phyloP scores from a whole-genome alignment of 2,329 filamentous ascomycete genomes.

The Aspergillus calidoustus region DNA sequence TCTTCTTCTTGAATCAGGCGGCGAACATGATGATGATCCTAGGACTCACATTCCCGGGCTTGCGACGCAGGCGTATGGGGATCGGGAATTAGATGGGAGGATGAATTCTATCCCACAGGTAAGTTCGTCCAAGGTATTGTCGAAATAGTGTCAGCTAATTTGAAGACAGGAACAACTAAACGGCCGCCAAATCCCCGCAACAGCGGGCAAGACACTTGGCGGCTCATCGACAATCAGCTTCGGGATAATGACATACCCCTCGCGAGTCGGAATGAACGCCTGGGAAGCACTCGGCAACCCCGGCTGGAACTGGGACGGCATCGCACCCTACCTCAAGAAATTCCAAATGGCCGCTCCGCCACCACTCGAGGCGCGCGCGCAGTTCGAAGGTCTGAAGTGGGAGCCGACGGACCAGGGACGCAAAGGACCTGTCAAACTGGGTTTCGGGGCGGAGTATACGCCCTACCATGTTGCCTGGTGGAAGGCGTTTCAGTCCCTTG shows the following conservation, averaged over 20 bases:
- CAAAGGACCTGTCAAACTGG: constrained; percentile 27
- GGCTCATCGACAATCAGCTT: constrained; percentile 55
- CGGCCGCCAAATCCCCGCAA: constrained; percentile 46
- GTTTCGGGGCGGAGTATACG: constrained; percentile 24
- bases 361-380: not conserved
- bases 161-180: constrained; percentile 33
- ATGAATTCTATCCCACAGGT: constrained; percentile 26
- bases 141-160: not conserved
- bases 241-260: constrained; percentile 28
- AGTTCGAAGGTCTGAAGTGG: not conserved
- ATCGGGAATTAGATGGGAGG: constrained; percentile 33
- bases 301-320: constrained; percentile 50
- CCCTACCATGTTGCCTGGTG: constrained; percentile 25
- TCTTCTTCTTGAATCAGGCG: constrained; percentile 35
- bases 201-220: constrained; percentile 55
- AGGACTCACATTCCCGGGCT: constrained; percentile 29
- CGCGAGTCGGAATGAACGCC: constrained; percentile 46
- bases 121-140: not conserved
- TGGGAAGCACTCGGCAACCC: constrained; percentile 54
- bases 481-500: constrained; percentile 20
- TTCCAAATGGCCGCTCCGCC: constrained; percentile 34
- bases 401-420: constrained; percentile 30
- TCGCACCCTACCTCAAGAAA: constrained; percentile 58
- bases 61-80: constrained; percentile 21
- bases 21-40: constrained; percentile 29